Base-by-base conservation (phyloP, 805 yeast genomes). In the Tetrapisispora iriomotensis region DNA sequence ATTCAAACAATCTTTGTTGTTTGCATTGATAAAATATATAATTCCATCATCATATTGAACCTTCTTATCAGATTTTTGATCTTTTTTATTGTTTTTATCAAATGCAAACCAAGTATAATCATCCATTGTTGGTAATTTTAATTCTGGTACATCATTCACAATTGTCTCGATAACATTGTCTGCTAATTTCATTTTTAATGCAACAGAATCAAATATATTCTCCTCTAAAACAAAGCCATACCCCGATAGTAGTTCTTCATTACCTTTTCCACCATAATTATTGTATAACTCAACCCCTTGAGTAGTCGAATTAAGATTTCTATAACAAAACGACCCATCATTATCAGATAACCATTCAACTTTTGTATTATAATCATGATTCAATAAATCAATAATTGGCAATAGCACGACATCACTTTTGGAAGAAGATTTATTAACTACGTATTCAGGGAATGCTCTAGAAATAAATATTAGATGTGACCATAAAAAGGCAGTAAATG, bases 241-340 rank as follows among this genome's bases (percentile, higher is more conserved):
- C 0, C 90, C 94, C 55, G 81, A 62, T 5, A 87, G 61, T 14
- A 87, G 60, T 56, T 87, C 96, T 48, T 86, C 95, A 51, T 87
- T 87, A 2, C 95, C 88, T 54, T 88, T 88, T 22, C 82, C 79
- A 2, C 96, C 96, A 56, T 87, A 87, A 60, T 87, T 87, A 54
- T 88, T 87, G 54, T 62, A 80, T 1, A 88, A 46, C 53, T 84
- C 82, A 1, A 61, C 56, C 1, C 62, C 63, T 65, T 66, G 26
- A 2, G 14, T 10, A 1, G 43, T 37, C 8, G 29, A 6, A 13
- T 37, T 37, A 8, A 40, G 28, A 15, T 44, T 37, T 41, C 50
- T 36, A 45, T 48, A 38, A 72, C 71, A 58, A 80, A 88, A 6
- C 84, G 94, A 45, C 3, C 43, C 43, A 33, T 33, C 36, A 3